phyloP scores from a whole-genome alignment of 1,284 basidiomycete species.

The Marasmius tenuissimus region DNA sequence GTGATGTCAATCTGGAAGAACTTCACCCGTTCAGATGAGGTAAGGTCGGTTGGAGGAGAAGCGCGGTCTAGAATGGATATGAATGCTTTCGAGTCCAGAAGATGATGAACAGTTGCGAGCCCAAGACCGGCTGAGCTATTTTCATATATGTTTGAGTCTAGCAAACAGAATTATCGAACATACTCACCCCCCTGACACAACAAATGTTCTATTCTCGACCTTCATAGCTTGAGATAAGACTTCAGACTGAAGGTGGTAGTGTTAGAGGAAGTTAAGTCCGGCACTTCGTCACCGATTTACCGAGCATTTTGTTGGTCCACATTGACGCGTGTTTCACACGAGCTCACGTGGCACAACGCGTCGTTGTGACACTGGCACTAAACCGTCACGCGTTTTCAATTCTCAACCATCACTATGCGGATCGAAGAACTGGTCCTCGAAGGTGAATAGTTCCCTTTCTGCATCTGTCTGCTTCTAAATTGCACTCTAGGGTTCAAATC shows the following conservation, averaged over 20 bases:
- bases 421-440: constrained; percentile 84
- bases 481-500: constrained; percentile 83
- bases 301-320: neutral
- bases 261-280: too few relatives aligned
- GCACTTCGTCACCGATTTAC: too few relatives aligned
- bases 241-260: too few relatives aligned
- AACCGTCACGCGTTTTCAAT: constrained; percentile 1
- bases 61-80: constrained; percentile 51
- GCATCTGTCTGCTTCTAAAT: neutral
- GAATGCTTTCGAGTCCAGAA: constrained; percentile 42
- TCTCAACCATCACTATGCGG: constrained; percentile 50
- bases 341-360: neutral
- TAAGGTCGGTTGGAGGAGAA: constrained; percentile 31
- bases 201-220: constrained; percentile 46
- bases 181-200: constrained; percentile 53
- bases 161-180: neutral
- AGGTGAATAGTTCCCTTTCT: constrained; percentile 36
- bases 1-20: constrained; percentile 50
- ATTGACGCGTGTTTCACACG: neutral
- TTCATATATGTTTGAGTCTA: neutral
- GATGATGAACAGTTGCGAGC: constrained; percentile 46
- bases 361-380: neutral
- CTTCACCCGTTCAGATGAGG: constrained; percentile 27
- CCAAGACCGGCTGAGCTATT: constrained; percentile 54
- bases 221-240: constrained; percentile 45